phyloP scores from a whole-genome alignment of 352 stramenopile species.

The Phytopythium ostracodes region DNA sequence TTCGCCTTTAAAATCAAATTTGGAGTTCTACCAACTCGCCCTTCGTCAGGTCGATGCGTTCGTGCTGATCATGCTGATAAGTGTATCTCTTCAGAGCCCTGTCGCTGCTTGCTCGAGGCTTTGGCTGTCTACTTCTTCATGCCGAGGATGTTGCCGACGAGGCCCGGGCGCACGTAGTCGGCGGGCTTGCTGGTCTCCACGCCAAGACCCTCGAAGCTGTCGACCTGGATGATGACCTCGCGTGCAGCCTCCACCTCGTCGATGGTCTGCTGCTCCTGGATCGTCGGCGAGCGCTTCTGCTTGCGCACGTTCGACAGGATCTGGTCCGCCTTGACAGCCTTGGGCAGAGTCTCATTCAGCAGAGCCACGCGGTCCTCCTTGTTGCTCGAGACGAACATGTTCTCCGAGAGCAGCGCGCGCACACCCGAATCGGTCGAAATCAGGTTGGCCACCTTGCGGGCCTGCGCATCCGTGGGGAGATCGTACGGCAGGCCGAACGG shows the following conservation, averaged over 20 bases:
- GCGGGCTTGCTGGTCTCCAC: conserved; percentile 70
- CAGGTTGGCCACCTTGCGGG: conserved; percentile 65
- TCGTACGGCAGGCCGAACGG: conserved; percentile 93
- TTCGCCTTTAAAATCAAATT: not conserved
- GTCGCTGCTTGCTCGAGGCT: conserved; percentile 1
- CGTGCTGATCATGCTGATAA: not conserved
- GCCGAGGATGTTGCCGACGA: conserved; percentile 58
- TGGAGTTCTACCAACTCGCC: not conserved
- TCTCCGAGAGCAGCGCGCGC: conserved; percentile 62
- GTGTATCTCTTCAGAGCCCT: not conserved
- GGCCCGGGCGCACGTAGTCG: conserved; percentile 88
- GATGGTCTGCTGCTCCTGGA: conserved; percentile 93
- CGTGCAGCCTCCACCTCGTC: conserved; percentile 94
- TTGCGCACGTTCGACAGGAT: conserved; percentile 90
- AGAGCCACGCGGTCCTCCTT: conserved; percentile 60
- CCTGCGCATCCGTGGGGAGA: conserved; percentile 86
- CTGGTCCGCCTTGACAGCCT: conserved; percentile 91
- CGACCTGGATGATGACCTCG: conserved; percentile 97
- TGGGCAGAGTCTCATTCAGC: conserved; percentile 71
- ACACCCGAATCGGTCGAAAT: conserved; percentile 72
- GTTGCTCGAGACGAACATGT: conserved; percentile 75
- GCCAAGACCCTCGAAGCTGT: conserved; percentile 89
- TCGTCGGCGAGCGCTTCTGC: conserved; percentile 93
- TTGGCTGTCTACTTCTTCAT: conserved; percentile 23
- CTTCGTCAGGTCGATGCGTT: not conserved